These are phyloP conservation scores for Stipa capillata DNA, from an alignment of 176 grass and related monocot genomes.

Conservation along the genomic window DNA sequence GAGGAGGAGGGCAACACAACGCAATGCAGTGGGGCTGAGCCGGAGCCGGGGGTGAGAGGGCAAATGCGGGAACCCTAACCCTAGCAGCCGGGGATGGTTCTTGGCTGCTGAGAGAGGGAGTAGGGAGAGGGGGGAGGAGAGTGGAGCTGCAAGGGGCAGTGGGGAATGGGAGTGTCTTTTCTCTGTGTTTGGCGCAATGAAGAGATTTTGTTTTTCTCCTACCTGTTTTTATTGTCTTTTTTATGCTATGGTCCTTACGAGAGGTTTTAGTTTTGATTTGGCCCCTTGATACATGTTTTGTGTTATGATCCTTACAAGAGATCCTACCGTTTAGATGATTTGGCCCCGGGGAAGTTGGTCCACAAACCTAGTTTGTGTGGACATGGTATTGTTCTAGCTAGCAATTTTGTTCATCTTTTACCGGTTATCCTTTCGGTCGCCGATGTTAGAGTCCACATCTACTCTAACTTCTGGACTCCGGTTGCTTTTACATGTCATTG, in stretches of 20 bases:
- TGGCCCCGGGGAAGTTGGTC: too few relatives aligned
- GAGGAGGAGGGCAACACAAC: background rate
- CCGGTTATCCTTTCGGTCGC: too few relatives aligned
- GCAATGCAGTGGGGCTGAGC: background rate
- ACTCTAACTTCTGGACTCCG: too few relatives aligned
- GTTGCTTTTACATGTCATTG: too few relatives aligned
- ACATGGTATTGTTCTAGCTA: too few relatives aligned
- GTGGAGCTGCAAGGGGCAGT: background rate
- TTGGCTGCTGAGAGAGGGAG: background rate
- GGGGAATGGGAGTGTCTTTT: slow-evolving; percentile 15
- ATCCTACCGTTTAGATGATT: too few relatives aligned
- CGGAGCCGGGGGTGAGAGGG: background rate
- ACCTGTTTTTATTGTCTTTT: background rate
- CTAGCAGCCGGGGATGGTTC: background rate
- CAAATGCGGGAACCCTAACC: slow-evolving; percentile 31
- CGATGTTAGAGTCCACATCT: too few relatives aligned
- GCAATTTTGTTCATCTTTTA: too few relatives aligned
- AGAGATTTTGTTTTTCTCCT: background rate
- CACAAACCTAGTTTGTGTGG: too few relatives aligned
- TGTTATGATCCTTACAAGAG: too few relatives aligned
- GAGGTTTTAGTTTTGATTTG: background rate
- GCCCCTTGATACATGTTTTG: background rate
- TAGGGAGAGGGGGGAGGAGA: background rate
- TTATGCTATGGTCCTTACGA: background rate
- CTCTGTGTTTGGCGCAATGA: background rate